phyloP scores from a whole-genome alignment of 176 grass and related monocot species.

The Poa pratensis region DNA sequence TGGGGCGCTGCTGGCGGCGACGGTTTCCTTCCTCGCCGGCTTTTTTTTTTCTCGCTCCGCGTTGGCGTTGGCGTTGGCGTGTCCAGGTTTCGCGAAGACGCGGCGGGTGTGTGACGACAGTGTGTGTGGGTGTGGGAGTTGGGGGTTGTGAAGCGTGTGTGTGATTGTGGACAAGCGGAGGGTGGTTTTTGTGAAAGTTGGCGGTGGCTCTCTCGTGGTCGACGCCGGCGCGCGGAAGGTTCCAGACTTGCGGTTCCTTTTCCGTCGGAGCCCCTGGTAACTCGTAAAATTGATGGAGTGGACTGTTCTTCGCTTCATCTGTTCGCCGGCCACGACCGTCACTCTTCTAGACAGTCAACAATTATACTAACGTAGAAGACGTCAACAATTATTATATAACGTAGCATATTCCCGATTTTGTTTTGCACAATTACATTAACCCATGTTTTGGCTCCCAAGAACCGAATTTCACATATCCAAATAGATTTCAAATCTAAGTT shows the following conservation, averaged over 20 bases:
- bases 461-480: too few relatives aligned
- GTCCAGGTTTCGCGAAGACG: conserved; percentile 12
- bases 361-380: too few relatives aligned
- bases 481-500: too few relatives aligned
- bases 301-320: too few relatives aligned
- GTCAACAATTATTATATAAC: too few relatives aligned
- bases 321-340: too few relatives aligned
- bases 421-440: too few relatives aligned
- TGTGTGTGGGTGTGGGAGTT: neutral
- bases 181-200: conserved; percentile 40
- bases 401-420: too few relatives aligned
- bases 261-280: neutral
- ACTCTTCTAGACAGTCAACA: too few relatives aligned
- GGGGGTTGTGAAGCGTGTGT: neutral
- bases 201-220: conserved; percentile 15
- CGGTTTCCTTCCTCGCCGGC: neutral
- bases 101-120: neutral
- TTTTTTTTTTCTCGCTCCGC: neutral
- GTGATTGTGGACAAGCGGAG: neutral
- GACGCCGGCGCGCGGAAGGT: conserved; percentile 37
- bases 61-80: conserved; percentile 23
- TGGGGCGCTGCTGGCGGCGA: neutral
- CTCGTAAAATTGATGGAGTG: too few relatives aligned
- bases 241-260: conserved; percentile 2
- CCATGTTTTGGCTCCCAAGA: too few relatives aligned